These are phyloP conservation scores for Ophiostoma fasciatum DNA, from an alignment of 2,329 filamentous ascomycete species.

Conservation along the genomic window DNA sequence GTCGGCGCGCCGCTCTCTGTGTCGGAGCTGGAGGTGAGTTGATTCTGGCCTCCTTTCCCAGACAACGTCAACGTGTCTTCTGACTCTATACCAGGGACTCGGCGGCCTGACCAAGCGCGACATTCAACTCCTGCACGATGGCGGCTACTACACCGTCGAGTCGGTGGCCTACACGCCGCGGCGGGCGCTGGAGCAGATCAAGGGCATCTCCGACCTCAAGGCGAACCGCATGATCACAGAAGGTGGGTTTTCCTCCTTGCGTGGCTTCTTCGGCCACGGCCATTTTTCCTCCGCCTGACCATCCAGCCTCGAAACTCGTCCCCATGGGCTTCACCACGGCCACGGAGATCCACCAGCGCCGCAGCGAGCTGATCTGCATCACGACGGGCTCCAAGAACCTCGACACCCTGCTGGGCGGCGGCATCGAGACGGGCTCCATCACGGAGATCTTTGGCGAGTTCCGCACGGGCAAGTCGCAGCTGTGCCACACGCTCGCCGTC, in stretches of 20 bases:
- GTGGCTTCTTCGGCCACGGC: background rate
- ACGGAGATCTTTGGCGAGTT: constrained; percentile 98
- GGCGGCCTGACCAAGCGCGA: constrained; percentile 87
- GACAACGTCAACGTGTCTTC: too few species aligned
- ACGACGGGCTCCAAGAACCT: constrained; percentile 96
- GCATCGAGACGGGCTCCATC: constrained; percentile 92
- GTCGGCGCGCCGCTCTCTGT: constrained; percentile 92
- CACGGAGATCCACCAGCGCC: constrained; percentile 94
- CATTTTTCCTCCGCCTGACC: background rate
- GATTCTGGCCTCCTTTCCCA: background rate
- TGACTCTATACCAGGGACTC: constrained; percentile 47
- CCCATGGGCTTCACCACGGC: constrained; percentile 99
- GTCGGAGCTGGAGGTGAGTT: constrained; percentile 63
- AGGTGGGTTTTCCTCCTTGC: constrained; percentile 40
- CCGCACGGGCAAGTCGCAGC: constrained; percentile 93
- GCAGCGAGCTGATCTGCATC: constrained; percentile 94
- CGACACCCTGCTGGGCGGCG: constrained; percentile 85
- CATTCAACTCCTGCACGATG: constrained; percentile 83
- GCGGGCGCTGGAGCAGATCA: constrained; percentile 80
- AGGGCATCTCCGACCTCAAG: constrained; percentile 95
- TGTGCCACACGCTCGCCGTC: constrained; percentile 95
- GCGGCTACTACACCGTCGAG: constrained; percentile 90
- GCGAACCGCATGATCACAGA: constrained; percentile 81
- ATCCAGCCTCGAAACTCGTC: constrained; percentile 76
- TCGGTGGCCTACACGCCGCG: constrained; percentile 84